phyloP scores from a whole-genome alignment of 108 stramenopile genomes.

The Nitzschia sp. region DNA sequence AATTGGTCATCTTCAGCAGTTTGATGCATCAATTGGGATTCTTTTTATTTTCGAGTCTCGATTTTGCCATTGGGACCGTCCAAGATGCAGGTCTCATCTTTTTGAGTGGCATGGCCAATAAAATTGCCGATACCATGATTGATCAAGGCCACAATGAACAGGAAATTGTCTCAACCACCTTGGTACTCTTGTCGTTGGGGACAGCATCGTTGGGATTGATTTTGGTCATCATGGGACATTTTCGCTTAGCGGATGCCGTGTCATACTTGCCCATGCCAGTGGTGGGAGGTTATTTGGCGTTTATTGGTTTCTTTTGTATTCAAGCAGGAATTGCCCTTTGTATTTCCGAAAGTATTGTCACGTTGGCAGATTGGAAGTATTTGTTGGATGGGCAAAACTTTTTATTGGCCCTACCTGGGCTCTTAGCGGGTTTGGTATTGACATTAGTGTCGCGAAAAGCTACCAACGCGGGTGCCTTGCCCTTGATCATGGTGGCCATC shows the following conservation, averaged over 20 bases:
- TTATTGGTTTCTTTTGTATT: slow-evolving; percentile 96
- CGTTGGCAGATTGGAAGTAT: slow-evolving; percentile 66
- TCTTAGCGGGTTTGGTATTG: slow-evolving; percentile 75
- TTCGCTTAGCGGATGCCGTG: slow-evolving; percentile 88
- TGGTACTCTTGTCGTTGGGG: slow-evolving; percentile 68
- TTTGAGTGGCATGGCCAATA: slow-evolving; percentile 85
- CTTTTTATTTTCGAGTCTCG: slow-evolving; percentile 70
- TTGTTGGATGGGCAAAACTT: slow-evolving; percentile 52
- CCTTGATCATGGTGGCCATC: slow-evolving; percentile 81
- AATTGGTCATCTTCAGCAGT: slow-evolving; percentile 82
- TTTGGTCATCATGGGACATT: slow-evolving; percentile 84
- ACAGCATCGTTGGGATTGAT: slow-evolving; percentile 84
- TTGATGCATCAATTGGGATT: slow-evolving; percentile 92
- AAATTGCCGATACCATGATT: slow-evolving; percentile 71
- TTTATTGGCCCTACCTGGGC: slow-evolving; percentile 80
- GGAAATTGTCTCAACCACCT: slow-evolving; percentile 70
- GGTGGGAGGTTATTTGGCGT: slow-evolving; percentile 86
- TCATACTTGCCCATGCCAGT: slow-evolving; percentile 93
- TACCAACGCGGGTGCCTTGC: slow-evolving; percentile 67
- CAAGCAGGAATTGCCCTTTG: slow-evolving; percentile 89
- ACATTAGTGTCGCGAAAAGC: slow-evolving; percentile 61
- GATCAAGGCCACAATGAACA: slow-evolving; percentile 50
- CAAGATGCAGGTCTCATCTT: slow-evolving; percentile 98
- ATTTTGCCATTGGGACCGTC: slow-evolving; percentile 93
- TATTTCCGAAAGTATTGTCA: slow-evolving; percentile 73